Percentiles rank a stretch among this genome's conserved stretches.
Evolutionary conservation across 345 rosid genomes (phyloP).

Genomic region (Melaleuca alternifolia): DNA sequence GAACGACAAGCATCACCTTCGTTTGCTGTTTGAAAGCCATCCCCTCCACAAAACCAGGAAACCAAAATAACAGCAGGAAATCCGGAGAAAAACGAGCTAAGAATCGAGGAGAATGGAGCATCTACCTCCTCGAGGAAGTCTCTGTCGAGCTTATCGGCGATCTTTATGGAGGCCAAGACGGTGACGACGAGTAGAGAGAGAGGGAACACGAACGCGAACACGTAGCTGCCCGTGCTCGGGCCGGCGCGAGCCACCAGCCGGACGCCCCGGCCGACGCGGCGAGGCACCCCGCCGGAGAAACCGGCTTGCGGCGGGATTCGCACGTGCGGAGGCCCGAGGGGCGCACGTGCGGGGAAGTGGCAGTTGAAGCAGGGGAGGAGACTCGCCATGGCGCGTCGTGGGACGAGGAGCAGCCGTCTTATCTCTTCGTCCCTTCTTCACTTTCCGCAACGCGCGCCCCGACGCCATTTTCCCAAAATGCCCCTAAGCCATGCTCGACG

Average conservation of each 20-base stretch:
- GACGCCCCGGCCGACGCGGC: constrained; percentile 17
- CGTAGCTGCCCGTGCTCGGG: constrained; percentile 44
- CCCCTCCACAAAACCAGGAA: background rate
- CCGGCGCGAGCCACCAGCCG: constrained; percentile 54
- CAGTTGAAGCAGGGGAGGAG: constrained; percentile 23
- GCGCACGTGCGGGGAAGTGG: background rate
- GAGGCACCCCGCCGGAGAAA: constrained; percentile 2
- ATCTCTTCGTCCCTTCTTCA: background rate
- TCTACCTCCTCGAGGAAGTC: constrained; percentile 71
- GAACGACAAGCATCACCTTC: background rate
- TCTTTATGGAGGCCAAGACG: constrained; percentile 43
- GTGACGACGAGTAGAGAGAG: constrained; percentile 61
- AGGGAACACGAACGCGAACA: constrained; percentile 60
- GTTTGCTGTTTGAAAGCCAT: background rate
- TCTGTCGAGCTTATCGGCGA: constrained; percentile 64
- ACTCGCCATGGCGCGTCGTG: constrained; percentile 32
- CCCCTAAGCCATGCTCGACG: background rate
- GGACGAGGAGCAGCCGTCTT: background rate
- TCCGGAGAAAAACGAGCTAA: background rate
- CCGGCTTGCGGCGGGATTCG: background rate
- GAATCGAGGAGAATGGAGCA: background rate
- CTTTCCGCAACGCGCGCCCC: background rate
- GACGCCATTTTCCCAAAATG: background rate
- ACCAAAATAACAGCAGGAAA: background rate
- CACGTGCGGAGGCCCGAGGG: background rate